These are phyloP conservation scores for Caryopteris hybrid DNA, from an alignment of 305 asterid species.

Conservation along the genomic window DNA sequence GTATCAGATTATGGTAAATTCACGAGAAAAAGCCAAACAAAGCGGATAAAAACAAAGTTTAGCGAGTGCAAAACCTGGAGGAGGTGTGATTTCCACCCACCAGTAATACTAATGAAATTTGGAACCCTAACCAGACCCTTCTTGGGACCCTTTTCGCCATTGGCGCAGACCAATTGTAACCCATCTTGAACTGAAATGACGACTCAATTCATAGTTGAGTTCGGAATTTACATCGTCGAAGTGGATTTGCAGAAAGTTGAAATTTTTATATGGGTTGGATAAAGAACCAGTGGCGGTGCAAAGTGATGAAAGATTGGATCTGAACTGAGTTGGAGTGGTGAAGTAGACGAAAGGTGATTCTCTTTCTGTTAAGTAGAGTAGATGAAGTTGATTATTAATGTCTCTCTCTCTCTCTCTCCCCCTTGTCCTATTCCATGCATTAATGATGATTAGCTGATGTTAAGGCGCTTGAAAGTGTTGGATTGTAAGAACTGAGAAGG, in stretches of 20 bases:
- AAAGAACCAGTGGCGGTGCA: background rate
- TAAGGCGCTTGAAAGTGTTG: background rate
- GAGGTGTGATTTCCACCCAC: constrained; percentile 99
- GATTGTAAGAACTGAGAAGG: background rate
- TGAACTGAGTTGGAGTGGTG: background rate
- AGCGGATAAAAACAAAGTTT: constrained; percentile 19
- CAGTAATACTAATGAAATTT: constrained; percentile 71
- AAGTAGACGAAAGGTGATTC: background rate
- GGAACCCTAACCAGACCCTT: constrained; percentile 63
- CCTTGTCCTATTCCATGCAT: too few species aligned
- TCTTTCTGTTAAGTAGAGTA: background rate
- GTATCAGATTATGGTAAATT: constrained; percentile 4
- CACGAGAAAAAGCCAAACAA: constrained; percentile 24
- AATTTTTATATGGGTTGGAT: background rate
- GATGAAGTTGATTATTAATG: background rate
- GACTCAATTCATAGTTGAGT: constrained; percentile 21
- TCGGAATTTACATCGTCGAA: background rate
- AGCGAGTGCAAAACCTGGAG: constrained; percentile 98
- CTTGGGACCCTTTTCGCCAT: constrained; percentile 52
- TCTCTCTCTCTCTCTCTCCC: background rate
- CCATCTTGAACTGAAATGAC: constrained; percentile 25
- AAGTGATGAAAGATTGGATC: constrained; percentile 2
- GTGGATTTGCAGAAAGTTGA: background rate
- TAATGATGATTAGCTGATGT: background rate
- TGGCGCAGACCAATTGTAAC: constrained; percentile 27